These are phyloP conservation scores for Russula sp. DNA, from an alignment of 768 basidiomycete genomes.

Conservation along the genomic window DNA sequence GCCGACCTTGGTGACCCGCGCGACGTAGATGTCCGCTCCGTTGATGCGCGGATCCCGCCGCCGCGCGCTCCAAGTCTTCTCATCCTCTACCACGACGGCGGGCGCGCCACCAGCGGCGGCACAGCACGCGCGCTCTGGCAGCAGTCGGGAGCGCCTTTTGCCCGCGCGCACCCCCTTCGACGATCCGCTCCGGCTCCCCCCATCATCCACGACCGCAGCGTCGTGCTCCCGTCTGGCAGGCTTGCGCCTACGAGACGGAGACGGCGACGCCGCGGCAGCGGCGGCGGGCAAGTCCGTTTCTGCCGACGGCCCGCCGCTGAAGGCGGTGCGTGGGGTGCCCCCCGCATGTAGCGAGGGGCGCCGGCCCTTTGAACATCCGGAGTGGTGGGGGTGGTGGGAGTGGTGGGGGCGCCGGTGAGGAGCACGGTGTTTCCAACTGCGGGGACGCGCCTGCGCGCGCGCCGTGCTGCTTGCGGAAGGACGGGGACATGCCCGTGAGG, in stretches of 20 bases:
- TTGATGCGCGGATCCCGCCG: conserved; percentile 40
- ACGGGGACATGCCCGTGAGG: conserved; percentile 44
- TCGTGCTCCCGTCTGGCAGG: neutral
- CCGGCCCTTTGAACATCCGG: conserved; percentile 19
- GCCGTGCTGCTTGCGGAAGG: conserved; percentile 45
- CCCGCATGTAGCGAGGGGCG: conserved; percentile 22
- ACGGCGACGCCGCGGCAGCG: neutral
- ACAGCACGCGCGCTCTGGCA: neutral
- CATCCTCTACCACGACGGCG: conserved; percentile 19
- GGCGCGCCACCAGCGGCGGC: neutral
- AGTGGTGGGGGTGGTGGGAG: conserved; percentile 25
- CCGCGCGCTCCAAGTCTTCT: conserved; percentile 32
- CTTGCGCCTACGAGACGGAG: conserved; percentile 4
- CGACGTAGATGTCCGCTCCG: conserved; percentile 52
- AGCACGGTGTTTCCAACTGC: conserved; percentile 18
- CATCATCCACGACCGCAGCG: conserved; percentile 15
- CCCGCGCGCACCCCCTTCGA: neutral
- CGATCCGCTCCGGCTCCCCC: neutral
- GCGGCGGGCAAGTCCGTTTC: neutral
- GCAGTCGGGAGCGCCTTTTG: neutral
- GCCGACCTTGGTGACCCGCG: conserved; percentile 44
- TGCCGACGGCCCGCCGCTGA: conserved; percentile 1
- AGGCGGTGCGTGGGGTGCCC: conserved; percentile 21
- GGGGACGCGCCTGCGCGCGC: conserved; percentile 28
- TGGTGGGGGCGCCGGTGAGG: conserved; percentile 9